These are phyloP conservation scores for Geotrichum klebahnii DNA, from an alignment of 1,139 yeast species.

Conservation along the genomic window DNA sequence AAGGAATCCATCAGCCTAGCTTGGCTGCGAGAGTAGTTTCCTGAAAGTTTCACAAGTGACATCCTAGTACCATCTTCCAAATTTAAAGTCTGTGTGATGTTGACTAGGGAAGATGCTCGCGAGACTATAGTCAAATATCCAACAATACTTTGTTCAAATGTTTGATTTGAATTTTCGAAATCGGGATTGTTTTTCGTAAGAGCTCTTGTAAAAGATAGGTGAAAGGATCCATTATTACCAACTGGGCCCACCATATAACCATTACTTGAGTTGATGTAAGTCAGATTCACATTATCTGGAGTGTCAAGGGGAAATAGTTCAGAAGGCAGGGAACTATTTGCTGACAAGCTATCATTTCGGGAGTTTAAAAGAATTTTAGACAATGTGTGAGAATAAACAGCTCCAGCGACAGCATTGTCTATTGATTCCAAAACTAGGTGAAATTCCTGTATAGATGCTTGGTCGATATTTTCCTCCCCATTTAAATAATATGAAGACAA, in stretches of 20 bases:
- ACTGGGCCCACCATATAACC: constrained; percentile 19
- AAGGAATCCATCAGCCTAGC: constrained; percentile 10
- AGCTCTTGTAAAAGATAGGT: constrained; percentile 29
- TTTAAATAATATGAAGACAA: constrained; percentile 27
- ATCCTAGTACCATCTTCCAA: constrained; percentile 40
- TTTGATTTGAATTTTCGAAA: constrained; percentile 21
- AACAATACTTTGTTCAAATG: constrained; percentile 40
- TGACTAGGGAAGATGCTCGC: constrained; percentile 51
- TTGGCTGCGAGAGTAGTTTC: constrained; percentile 8
- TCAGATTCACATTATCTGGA: not conserved
- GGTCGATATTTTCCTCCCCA: constrained; percentile 22
- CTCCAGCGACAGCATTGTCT: constrained; percentile 30
- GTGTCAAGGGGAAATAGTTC: constrained; percentile 25
- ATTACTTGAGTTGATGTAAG: not conserved
- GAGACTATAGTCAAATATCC: constrained; percentile 72
- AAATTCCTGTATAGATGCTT: constrained; percentile 23
- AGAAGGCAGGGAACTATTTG: constrained; percentile 23
- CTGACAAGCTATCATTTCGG: constrained; percentile 19
- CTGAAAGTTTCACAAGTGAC: constrained; percentile 30
- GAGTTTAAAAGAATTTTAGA: constrained; percentile 9
- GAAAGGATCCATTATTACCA: constrained; percentile 23
- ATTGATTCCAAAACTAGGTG: constrained; percentile 29
- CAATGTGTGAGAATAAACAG: constrained; percentile 28
- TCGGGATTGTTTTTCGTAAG: constrained; percentile 31
- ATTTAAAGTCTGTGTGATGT: constrained; percentile 48